Conservation (phyloP, 2,329 filamentous ascomycete species). For the Diaporthe humulicola region DNA sequence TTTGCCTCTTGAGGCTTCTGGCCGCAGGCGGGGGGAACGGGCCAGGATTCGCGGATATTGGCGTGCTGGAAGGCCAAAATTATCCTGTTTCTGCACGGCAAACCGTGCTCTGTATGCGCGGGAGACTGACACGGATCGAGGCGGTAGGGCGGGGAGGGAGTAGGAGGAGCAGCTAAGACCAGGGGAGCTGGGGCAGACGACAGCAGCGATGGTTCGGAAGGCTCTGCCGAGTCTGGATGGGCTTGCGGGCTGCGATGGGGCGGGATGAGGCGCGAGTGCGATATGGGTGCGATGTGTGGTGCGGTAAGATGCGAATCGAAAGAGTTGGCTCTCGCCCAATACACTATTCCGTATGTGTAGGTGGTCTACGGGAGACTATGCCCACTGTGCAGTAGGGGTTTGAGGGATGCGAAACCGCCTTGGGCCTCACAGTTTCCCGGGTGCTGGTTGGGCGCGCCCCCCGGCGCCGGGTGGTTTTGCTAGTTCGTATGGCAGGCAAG, state of each 20-base stretch:
- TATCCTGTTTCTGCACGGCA: background rate
- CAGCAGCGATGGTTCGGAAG: conserved; percentile 6
- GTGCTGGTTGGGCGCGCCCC: background rate
- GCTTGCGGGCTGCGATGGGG: conserved; percentile 2
- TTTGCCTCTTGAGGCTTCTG: background rate
- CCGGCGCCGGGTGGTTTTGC: background rate
- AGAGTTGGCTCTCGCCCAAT: background rate
- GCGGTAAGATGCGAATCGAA: background rate
- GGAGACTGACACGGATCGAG: background rate
- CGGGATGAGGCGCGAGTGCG: background rate
- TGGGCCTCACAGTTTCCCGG: background rate
- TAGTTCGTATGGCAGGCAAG: conserved; percentile 14
- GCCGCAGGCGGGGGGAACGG: background rate
- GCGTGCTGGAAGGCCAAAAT: background rate
- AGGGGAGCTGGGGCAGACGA: background rate
- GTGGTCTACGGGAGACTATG: conserved; percentile 21
- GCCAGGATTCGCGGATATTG: background rate
- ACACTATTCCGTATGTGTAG: background rate
- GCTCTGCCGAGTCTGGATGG: conserved; percentile 21
- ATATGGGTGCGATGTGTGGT: conserved; percentile 1
- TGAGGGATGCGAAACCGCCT: conserved; percentile 23
- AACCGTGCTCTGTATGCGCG: background rate
- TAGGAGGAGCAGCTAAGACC: background rate
- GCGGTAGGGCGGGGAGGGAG: background rate
- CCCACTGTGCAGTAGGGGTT: conserved; percentile 1